Evolutionary conservation across 2,329 filamentous ascomycete genomes (phyloP), one percentile per base, ranked within the genome.

Genomic region (Orbilia brochopaga): DNA sequence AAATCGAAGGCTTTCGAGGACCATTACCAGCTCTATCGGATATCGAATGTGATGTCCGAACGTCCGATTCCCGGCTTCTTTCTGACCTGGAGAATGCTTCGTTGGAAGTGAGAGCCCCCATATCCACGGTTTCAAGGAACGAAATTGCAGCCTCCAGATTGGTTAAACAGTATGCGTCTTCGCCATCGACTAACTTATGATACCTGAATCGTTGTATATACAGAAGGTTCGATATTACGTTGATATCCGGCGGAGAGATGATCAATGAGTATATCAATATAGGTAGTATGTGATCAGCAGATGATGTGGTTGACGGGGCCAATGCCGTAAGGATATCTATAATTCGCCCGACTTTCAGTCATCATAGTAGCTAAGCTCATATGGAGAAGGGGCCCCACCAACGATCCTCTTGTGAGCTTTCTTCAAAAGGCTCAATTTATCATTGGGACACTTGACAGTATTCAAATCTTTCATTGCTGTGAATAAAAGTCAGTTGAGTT

Each of bases 191-290:
- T 11, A 74, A 69, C 44, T 74, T 74, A 58, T 90, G 86, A 78
- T 91, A 90, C 63, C 94, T 87, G 78, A 99, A 99, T 73, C 90
- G 84, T 78, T 97, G 92, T 75, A 97, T 92, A 78, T 97, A 99
- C 76, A 90, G 87, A n/a, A 95, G 83, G 78, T 99, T 95, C 82
- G 93, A 97, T 77, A 96, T 91, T 62, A 92, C 89, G 79, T 92
- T 90, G 53, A 97, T 88, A 35, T 88, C 86, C 0, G 92, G 90
- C 0, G 91, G 89, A 50, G 92, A 88, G 1, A 92, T 97, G 78
- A 99, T 95, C 70, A 99, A 85, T 0, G 92, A 91, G 81, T 96
- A 99, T 73, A 99, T 99, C 74, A 99, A 84, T 79, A 96, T 96
- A 0, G 94, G 94, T 79, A 99, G 87, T 61, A 99, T 95, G 80